Conservation (phyloP, 495 filamentous ascomycete genomes). For the Paragyromitra xinjiangensis region DNA sequence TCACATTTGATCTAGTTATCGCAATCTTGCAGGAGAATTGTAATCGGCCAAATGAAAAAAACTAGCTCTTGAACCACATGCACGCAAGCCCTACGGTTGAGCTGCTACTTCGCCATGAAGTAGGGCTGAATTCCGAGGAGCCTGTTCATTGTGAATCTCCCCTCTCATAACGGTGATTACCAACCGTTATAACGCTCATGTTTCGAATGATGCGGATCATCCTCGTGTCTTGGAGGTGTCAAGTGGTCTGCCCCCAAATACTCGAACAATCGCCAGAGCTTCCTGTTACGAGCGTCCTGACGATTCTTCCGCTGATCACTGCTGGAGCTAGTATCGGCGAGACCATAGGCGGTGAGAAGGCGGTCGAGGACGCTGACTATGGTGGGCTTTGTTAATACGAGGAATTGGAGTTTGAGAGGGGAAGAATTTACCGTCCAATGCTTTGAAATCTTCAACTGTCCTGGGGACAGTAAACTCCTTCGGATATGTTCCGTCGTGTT, state of each 20-base stretch:
- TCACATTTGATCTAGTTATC: not conserved
- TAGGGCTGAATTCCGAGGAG: not conserved
- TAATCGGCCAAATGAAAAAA: not conserved
- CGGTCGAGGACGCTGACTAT: constrained; percentile 39
- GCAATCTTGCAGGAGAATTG: not conserved
- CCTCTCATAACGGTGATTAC: not conserved
- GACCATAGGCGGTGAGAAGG: constrained; percentile 23
- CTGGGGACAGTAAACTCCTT: constrained; percentile 40
- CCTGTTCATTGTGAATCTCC: not conserved
- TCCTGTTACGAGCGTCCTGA: constrained; percentile 16
- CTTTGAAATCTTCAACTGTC: constrained; percentile 39
- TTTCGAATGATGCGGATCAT: constrained; percentile 4
- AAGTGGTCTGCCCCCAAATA: constrained; percentile 36
- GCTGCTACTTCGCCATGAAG: not conserved
- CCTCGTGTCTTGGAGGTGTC: constrained; percentile 11
- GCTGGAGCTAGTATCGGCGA: not conserved
- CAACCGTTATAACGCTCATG: constrained; percentile 11
- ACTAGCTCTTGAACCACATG: not conserved
- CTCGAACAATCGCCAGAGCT: constrained; percentile 35
- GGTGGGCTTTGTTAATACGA: not conserved
- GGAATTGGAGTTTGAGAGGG: not conserved
- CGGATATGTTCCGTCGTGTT: constrained; percentile 34
- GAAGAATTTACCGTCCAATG: constrained; percentile 36
- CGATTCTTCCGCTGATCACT: constrained; percentile 28
- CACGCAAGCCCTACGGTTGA: not conserved